Percentiles rank a stretch among this genome's conserved stretches.
phyloP scores from a whole-genome alignment of 176 grass and related monocot species.

The Bothriochloa decipiens region DNA sequence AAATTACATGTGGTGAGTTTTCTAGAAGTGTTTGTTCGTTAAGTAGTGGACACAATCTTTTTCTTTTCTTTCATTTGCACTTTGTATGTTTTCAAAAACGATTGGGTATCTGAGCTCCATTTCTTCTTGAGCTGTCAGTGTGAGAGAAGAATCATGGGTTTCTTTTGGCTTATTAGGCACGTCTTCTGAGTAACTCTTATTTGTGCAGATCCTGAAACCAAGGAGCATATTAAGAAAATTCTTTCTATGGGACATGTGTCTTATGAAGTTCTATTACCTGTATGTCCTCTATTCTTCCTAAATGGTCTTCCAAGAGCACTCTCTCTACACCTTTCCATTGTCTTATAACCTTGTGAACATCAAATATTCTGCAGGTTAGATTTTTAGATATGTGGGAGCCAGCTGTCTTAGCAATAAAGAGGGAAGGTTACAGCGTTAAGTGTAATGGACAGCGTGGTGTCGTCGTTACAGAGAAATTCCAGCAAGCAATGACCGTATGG shows the following conservation, averaged over 20 bases:
- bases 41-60: slow-evolving; percentile 9
- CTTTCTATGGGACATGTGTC: slow-evolving; percentile 74
- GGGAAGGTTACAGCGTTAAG: slow-evolving; percentile 93
- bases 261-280: slow-evolving; percentile 78
- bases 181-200: slow-evolving; percentile 18
- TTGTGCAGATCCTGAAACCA: slow-evolving; percentile 73
- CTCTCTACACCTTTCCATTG: neutral
- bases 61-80: neutral
- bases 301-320: slow-evolving; percentile 18
- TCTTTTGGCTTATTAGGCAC: slow-evolving; percentile 20
- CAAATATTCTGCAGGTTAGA: slow-evolving; percentile 61
- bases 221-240: slow-evolving; percentile 84
- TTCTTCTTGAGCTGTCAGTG: neutral
- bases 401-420: slow-evolving; percentile 88
- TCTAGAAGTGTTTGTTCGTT: slow-evolving; percentile 11
- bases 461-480: slow-evolving; percentile 71
- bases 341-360: slow-evolving; percentile 14
- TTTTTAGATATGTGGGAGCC: slow-evolving; percentile 96
- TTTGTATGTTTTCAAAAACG: neutral
- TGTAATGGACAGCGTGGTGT: slow-evolving; percentile 69
- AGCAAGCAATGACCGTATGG: slow-evolving; percentile 69
- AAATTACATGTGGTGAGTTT: slow-evolving; percentile 88
- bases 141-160: slow-evolving; percentile 11
- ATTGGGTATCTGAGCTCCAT: neutral
- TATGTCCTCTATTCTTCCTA: slow-evolving; percentile 43